Conservation (phyloP, 176 grass and related monocot species). For the Raddia distichophylla region DNA sequence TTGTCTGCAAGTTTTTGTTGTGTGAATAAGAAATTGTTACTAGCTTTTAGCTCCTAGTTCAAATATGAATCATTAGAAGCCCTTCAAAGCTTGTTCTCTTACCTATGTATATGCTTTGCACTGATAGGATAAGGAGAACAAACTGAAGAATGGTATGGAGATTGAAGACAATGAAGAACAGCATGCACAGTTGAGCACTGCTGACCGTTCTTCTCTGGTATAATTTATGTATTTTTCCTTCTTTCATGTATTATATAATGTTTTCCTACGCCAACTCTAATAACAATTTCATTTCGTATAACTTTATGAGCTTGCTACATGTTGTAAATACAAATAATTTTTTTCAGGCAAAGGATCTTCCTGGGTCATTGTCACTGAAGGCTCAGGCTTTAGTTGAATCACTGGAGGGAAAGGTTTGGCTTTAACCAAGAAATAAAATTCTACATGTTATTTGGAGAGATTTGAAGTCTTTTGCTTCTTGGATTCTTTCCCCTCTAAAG, state of each 20-base stretch:
- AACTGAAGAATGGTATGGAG: slow-evolving; percentile 88
- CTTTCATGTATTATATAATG: slow-evolving; percentile 3
- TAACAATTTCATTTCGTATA: slow-evolving; percentile 37
- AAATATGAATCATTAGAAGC: slow-evolving; percentile 24
- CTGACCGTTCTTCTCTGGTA: slow-evolving; percentile 85
- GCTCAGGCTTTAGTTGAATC: slow-evolving; percentile 73
- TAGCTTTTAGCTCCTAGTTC: slow-evolving; percentile 14
- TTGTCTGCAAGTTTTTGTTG: slow-evolving; percentile 28
- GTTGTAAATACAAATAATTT: slow-evolving; percentile 35
- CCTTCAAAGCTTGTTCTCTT: slow-evolving; percentile 21
- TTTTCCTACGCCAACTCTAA: slow-evolving; percentile 10
- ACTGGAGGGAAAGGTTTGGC: slow-evolving; percentile 85
- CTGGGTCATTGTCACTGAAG: slow-evolving; percentile 64
- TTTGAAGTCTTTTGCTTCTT: slow-evolving; percentile 2
- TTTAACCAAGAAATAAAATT: slow-evolving; percentile 46
- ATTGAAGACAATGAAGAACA: slow-evolving; percentile 63
- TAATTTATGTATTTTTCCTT: slow-evolving; percentile 17
- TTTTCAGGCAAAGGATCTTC: slow-evolving; percentile 77
- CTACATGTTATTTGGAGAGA: slow-evolving; percentile 22
- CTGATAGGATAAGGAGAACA: slow-evolving; percentile 79
- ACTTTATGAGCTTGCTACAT: slow-evolving; percentile 21
- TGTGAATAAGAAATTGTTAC: slow-evolving; percentile 12
- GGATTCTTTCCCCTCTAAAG: background rate
- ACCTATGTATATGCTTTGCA: slow-evolving; percentile 33
- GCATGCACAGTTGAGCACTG: slow-evolving; percentile 49